A percentile compares a stretch with the other conserved stretches of the same genome.
These are phyloP conservation scores for Teratosphaeria destructans DNA, from an alignment of 2,329 filamentous ascomycete species.

Conservation along the genomic window DNA sequence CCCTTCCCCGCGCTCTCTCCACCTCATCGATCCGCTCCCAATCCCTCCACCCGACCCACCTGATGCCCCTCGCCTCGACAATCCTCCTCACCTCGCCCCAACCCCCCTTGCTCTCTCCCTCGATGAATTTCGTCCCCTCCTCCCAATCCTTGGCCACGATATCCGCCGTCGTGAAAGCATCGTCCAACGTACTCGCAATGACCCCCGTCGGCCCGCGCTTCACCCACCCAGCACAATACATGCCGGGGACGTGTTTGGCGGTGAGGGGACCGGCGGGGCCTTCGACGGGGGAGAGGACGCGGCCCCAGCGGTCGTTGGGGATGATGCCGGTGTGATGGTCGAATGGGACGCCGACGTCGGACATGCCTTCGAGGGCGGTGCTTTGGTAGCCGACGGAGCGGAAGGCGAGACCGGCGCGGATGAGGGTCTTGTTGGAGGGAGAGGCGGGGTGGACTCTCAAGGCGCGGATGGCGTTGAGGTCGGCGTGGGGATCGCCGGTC, in stretches of 20 bases:
- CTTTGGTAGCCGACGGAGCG: conserved; percentile 94
- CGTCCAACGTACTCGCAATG: conserved; percentile 90
- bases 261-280: conserved; percentile 31
- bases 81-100: conserved; percentile 68
- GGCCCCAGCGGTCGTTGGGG: conserved; percentile 69
- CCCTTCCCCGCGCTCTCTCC: conserved; percentile 57
- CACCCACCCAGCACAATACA: conserved; percentile 95
- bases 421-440: conserved; percentile 21
- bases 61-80: conserved; percentile 44
- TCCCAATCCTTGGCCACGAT: conserved; percentile 71
- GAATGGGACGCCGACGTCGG: conserved; percentile 66
- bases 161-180: conserved; percentile 84
- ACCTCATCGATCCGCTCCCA: conserved; percentile 78
- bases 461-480: conserved; percentile 19
- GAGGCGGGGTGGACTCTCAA: conserved; percentile 16
- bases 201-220: conserved; percentile 91
- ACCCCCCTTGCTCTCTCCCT: conserved; percentile 38
- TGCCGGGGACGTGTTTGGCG: conserved; percentile 50
- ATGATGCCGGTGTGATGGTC: conserved; percentile 65
- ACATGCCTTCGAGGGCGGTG: conserved; percentile 62
- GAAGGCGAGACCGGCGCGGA: conserved; percentile 67
- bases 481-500: conserved; percentile 16
- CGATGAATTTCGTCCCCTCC: conserved; percentile 32
- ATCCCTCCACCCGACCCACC: conserved; percentile 67
- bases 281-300: conserved; percentile 45